Evolutionary conservation across 352 stramenopile genomes (phyloP).

Genomic region (Phytophthora megakarya): DNA sequence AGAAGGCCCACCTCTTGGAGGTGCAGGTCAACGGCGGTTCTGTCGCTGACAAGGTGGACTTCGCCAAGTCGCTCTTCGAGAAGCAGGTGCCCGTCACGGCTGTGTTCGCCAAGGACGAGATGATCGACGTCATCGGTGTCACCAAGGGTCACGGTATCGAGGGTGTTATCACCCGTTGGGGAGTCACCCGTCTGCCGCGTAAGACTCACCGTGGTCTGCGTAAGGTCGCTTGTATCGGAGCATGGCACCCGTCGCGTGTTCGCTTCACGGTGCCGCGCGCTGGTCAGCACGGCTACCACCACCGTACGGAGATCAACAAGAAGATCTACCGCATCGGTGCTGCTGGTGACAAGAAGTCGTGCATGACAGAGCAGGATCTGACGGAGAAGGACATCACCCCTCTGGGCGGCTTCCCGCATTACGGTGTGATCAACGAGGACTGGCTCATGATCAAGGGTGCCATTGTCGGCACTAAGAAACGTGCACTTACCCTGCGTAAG

Average conservation of each 20-base stretch:
- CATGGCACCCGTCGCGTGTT: constrained; percentile 99
- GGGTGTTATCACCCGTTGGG: constrained; percentile 99
- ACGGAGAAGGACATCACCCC: constrained; percentile 99
- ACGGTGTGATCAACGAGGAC: constrained; percentile 99
- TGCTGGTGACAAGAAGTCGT: constrained; percentile 93
- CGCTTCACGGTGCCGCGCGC: constrained; percentile 97
- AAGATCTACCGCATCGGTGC: constrained; percentile 99
- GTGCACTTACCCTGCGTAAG: constrained; percentile 98
- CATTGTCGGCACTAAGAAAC: constrained; percentile 99
- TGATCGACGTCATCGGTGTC: constrained; percentile 98
- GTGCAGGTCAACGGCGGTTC: constrained; percentile 99
- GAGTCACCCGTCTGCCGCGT: constrained; percentile 98
- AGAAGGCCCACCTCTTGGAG: constrained; percentile 99
- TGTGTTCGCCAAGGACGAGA: constrained; percentile 97
- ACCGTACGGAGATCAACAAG: constrained; percentile 99
- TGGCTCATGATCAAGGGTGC: constrained; percentile 99
- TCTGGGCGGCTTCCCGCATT: constrained; percentile 99
- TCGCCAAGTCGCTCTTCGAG: constrained; percentile 99
- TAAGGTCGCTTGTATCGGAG: constrained; percentile 99
- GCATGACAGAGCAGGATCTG: constrained; percentile 98
- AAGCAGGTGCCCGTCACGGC: constrained; percentile 98
- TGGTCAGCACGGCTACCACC: constrained; percentile 99
- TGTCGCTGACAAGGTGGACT: constrained; percentile 99
- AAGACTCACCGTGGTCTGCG: constrained; percentile 99
- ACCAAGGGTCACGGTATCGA: constrained; percentile 99